These are phyloP conservation scores for Centaurea solstitialis DNA, from an alignment of 129 eudicot species.

Conservation along the genomic window DNA sequence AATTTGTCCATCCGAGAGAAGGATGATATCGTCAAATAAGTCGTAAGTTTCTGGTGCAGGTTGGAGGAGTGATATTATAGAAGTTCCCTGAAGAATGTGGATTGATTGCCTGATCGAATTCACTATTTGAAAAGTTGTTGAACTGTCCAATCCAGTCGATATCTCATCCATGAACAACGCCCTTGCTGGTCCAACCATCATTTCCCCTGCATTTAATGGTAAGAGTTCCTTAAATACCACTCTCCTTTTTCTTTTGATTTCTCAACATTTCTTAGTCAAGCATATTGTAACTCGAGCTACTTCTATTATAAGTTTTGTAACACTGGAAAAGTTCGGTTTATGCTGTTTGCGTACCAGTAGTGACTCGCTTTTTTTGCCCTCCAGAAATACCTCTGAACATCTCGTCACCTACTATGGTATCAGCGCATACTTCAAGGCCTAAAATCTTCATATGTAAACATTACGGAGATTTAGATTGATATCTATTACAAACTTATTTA, in stretches of 20 bases:
- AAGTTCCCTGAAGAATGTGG: conserved; percentile 71
- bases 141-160: conserved; percentile 82
- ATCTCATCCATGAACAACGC: conserved; percentile 85
- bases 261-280: neutral
- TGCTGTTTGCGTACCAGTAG: conserved; percentile 52
- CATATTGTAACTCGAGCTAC: neutral
- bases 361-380: conserved; percentile 74
- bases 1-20: conserved; percentile 73
- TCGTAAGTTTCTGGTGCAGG: conserved; percentile 85
- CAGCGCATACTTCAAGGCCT: conserved; percentile 79
- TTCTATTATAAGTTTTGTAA: neutral
- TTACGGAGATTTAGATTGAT: neutral
- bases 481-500: conserved; percentile 6
- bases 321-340: neutral
- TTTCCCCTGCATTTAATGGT: conserved; percentile 54
- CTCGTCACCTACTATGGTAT: conserved; percentile 70
- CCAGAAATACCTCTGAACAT: conserved; percentile 84
- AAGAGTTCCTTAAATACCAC: neutral
- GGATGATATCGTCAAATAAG: conserved; percentile 70
- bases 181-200: conserved; percentile 84
- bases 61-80: conserved; percentile 71
- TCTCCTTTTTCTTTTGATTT: neutral
- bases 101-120: conserved; percentile 65
- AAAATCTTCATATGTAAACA: conserved; percentile 47
- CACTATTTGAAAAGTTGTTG: conserved; percentile 76